These are phyloP conservation scores for Phaeosphaeria sp. DNA, from an alignment of 2,329 filamentous ascomycete genomes.

Conservation along the genomic window DNA sequence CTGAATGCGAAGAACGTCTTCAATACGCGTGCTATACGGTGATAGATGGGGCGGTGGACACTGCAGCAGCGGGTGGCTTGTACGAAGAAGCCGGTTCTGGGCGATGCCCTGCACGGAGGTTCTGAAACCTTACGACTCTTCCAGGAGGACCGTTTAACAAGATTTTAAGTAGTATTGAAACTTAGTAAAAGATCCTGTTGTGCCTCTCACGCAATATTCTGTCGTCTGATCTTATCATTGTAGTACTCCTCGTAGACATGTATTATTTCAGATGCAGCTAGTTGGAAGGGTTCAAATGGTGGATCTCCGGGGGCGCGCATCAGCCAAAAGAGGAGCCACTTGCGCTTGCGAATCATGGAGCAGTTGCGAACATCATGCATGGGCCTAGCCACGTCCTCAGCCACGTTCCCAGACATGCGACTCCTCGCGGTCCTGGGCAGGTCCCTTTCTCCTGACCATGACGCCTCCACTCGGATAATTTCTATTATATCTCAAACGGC, in stretches of 20 bases:
- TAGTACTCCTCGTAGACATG: too few species aligned
- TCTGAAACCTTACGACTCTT: too few species aligned
- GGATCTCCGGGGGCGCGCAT: slow-evolving; percentile 1
- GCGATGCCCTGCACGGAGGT: too few species aligned
- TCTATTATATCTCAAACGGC: slow-evolving; percentile 6
- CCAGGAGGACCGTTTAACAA: too few species aligned
- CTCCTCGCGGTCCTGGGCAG: slow-evolving; percentile 7
- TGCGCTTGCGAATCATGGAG: slow-evolving; percentile 1
- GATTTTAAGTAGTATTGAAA: too few species aligned
- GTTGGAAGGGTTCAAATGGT: neutral
- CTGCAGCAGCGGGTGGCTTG: neutral
- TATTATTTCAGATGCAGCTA: too few species aligned
- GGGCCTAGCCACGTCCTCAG: slow-evolving; percentile 5
- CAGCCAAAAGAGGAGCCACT: slow-evolving; percentile 1
- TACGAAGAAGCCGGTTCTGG: too few species aligned
- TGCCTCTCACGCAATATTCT: too few species aligned
- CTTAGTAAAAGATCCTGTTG: too few species aligned
- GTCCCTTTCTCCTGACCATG: slow-evolving; percentile 4
- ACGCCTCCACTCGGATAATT: slow-evolving; percentile 7
- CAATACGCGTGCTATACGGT: neutral
- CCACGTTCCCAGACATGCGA: slow-evolving; percentile 9
- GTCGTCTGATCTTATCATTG: too few species aligned
- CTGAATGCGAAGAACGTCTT: neutral
- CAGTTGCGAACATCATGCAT: neutral
- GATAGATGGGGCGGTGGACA: neutral